Conservation (phyloP, 192 early-diverging fungal species). For the Coemansia sp. region DNA sequence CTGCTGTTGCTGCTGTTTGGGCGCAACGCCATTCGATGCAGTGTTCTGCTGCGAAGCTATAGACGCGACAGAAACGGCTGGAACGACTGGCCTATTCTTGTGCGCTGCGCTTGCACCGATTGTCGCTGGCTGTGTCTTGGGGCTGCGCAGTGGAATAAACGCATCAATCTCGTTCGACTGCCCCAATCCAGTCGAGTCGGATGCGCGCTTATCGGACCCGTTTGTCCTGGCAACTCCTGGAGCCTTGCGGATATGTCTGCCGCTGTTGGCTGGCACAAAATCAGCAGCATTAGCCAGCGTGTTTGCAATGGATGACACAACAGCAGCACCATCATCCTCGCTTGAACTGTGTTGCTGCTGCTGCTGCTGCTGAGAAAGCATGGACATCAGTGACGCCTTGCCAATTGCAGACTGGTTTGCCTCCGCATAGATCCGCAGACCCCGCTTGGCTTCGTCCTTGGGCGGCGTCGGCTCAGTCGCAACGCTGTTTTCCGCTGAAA, state of each 20-base stretch:
- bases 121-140: not conserved
- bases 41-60: not conserved
- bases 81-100: not conserved
- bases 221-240: not conserved
- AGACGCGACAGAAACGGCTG: not conserved
- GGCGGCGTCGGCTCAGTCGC: not conserved
- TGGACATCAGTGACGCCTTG: conserved; percentile 21
- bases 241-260: conserved; percentile 27
- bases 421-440: conserved; percentile 21
- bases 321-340: not conserved
- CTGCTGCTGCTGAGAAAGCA: conserved; percentile 25
- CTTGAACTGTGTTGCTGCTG: not conserved
- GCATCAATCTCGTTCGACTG: not conserved
- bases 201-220: conserved; percentile 17
- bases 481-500: conserved; percentile 22
- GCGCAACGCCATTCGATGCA: not conserved
- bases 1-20: conserved; percentile 5
- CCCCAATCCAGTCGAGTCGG: conserved; percentile 4
- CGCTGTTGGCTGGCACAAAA: not conserved
- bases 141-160: conserved; percentile 27
- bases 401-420: conserved; percentile 23
- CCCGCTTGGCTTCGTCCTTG: not conserved
- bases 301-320: not conserved
- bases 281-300: not conserved
- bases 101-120: not conserved